These are phyloP conservation scores for Elaeis guineensis DNA, from an alignment of 176 grass and related monocot genomes.

Conservation along the genomic window DNA sequence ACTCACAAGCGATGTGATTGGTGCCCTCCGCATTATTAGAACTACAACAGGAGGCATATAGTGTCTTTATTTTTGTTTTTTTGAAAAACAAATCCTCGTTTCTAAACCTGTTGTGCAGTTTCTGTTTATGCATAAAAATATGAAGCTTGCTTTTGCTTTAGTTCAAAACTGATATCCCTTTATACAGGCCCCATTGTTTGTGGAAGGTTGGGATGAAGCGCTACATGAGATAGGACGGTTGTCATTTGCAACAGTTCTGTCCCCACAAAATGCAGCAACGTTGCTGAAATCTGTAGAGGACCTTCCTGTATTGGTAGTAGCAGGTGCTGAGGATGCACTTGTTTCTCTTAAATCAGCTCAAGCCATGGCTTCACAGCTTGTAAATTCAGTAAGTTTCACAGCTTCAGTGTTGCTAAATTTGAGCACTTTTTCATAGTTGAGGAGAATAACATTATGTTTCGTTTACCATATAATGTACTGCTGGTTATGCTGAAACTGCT, in stretches of 20 bases:
- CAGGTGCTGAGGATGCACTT: conserved; percentile 81
- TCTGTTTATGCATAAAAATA: no score
- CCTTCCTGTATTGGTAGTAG: conserved; percentile 75
- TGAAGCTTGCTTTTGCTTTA: not conserved
- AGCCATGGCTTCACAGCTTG: conserved; percentile 72
- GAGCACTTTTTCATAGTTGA: no score
- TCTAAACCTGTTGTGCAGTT: no score
- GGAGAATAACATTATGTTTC: no score
- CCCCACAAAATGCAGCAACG: conserved; percentile 50
- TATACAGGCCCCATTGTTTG: conserved; percentile 70
- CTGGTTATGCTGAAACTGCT: no score
- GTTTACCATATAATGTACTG: no score
- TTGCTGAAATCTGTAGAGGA: conserved; percentile 73
- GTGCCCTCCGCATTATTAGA: no score
- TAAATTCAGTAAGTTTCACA: conserved; percentile 67
- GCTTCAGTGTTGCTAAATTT: no score
- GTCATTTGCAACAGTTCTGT: conserved; percentile 84
- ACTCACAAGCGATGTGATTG: no score
- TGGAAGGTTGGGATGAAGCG: conserved; percentile 95
- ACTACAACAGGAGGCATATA: no score
- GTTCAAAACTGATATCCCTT: conserved; percentile 2
- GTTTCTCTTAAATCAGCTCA: conserved; percentile 74
- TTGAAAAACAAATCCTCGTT: no score
- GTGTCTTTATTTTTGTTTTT: no score
- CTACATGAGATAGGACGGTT: conserved; percentile 89